phyloP scores from a whole-genome alignment of 306 rosid species.

The Inga leiocalycina region DNA sequence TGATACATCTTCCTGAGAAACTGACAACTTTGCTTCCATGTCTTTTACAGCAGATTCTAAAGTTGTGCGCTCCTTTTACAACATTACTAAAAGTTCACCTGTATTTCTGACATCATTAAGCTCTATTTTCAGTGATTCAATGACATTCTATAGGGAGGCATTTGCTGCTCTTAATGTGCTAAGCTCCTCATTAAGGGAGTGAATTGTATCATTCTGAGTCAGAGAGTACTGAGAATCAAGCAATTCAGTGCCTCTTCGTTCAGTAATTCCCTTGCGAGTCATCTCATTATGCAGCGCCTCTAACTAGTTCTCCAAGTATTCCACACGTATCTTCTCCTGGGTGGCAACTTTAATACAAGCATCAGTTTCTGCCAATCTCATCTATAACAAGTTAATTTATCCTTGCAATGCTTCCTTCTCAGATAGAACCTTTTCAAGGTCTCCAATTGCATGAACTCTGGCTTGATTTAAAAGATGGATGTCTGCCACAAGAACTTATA shows the following conservation, averaged over 20 bases:
- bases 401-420: conserved; percentile 82
- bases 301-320: conserved; percentile 65
- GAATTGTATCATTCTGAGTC: conserved; percentile 36
- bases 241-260: conserved; percentile 41
- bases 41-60: conserved; percentile 74
- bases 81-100: conserved; percentile 57
- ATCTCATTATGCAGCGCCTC: conserved; percentile 58
- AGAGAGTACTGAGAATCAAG: conserved; percentile 34
- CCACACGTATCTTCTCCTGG: conserved; percentile 69
- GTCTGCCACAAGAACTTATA: conserved; percentile 51
- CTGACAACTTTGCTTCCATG: conserved; percentile 64
- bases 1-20: conserved; percentile 71
- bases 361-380: conserved; percentile 81
- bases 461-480: conserved; percentile 82
- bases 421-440: conserved; percentile 69
- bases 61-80: conserved; percentile 70
- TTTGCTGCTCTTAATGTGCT: conserved; percentile 75
- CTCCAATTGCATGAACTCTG: conserved; percentile 71
- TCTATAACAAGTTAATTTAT: conserved; percentile 68
- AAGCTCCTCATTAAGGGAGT: conserved; percentile 55
- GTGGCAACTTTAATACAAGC: conserved; percentile 61
- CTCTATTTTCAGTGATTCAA: conserved; percentile 60
- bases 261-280: conserved; percentile 44
- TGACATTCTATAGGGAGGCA: conserved; percentile 53
- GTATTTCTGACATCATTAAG: conserved; percentile 54